phyloP scores from a whole-genome alignment of 257 asterid genomes.

The Solanum raphanifolium region DNA sequence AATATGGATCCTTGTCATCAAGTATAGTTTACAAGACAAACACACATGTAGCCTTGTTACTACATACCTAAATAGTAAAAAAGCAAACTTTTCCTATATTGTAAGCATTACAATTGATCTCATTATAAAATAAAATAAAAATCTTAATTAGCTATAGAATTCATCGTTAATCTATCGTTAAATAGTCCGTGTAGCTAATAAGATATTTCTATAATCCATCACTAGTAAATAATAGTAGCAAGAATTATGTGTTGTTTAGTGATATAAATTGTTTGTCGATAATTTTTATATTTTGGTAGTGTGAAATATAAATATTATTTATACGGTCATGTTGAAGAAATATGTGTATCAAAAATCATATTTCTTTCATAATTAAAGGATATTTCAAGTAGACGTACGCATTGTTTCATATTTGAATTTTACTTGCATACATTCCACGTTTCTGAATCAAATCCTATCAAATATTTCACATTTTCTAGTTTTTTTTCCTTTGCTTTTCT shows the following conservation, averaged over 20 bases:
- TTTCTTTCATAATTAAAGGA: not conserved
- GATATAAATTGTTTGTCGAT: not conserved
- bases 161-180: not conserved
- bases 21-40: not conserved
- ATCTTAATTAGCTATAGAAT: not conserved
- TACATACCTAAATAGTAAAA: not conserved
- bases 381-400: not conserved
- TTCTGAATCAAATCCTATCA: not conserved
- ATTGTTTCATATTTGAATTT: not conserved
- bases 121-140: not conserved
- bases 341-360: no score
- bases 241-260: no score
- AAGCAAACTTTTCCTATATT: not conserved
- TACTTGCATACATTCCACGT: not conserved
- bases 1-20: not conserved
- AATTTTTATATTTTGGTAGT: not conserved
- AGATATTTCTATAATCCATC: not conserved
- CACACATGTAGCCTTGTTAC: not conserved
- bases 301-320: no score
- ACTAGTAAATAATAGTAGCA: not conserved
- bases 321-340: no score
- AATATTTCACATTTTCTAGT: not conserved
- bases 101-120: not conserved
- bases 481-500: not conserved
- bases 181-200: not conserved